Conservation (phyloP, 306 rosid species). For the Gillenia trifoliata region DNA sequence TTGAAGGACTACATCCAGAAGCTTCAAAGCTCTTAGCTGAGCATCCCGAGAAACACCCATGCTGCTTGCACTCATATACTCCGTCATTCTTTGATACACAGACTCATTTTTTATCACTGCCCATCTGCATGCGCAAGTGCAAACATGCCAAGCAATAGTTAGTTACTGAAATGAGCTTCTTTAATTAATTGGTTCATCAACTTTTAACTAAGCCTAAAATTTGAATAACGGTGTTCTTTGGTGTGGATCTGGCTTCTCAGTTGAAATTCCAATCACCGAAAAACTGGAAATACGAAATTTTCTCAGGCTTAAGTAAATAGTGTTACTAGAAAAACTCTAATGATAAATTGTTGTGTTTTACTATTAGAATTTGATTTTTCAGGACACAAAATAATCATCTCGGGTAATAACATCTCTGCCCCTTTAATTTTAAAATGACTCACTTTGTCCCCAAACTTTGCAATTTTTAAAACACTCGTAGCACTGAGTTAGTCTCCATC, state of each 20-base stretch:
- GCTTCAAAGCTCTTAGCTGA: conserved; percentile 41
- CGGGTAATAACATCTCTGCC: no score
- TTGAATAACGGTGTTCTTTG: neutral
- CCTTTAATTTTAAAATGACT: no score
- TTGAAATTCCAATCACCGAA: neutral
- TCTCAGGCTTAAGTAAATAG: neutral
- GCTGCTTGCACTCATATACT: neutral
- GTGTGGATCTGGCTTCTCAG: no score
- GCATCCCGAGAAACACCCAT: conserved; percentile 44
- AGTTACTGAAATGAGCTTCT: neutral
- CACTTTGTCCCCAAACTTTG: no score
- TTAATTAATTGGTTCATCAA: neutral
- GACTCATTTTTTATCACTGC: conserved; percentile 45
- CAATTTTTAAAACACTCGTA: no score
- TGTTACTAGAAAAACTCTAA: neutral
- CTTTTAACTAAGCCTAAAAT: neutral
- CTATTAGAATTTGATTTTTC: no score
- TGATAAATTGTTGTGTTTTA: no score
- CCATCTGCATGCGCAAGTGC: conserved; percentile 31
- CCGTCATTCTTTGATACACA: conserved; percentile 38
- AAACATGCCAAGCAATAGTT: neutral
- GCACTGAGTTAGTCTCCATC: no score
- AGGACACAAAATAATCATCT: no score
- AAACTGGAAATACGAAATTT: neutral
- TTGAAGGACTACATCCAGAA: conserved; percentile 29